These are phyloP conservation scores for Corymbia maculata DNA, from an alignment of 345 rosid species.

Conservation along the genomic window DNA sequence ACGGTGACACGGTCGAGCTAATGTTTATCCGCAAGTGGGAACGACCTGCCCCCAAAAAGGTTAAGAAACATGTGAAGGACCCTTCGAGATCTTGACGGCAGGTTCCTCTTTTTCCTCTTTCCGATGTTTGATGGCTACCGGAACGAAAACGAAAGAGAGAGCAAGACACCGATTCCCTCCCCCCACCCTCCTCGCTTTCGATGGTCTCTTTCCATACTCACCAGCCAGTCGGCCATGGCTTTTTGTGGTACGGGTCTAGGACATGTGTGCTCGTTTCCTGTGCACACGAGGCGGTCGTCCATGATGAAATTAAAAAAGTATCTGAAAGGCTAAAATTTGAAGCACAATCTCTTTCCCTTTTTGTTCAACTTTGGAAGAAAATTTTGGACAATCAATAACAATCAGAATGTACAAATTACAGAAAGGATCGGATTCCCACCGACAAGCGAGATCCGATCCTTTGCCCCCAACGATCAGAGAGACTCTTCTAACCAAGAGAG, in stretches of 20 bases:
- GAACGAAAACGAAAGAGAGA: background rate
- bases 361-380: background rate
- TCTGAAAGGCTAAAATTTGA: background rate
- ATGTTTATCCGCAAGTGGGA: background rate
- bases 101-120: background rate
- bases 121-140: background rate
- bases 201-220: background rate
- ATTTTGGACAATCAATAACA: background rate
- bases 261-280: background rate
- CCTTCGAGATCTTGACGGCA: background rate
- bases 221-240: background rate
- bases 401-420: background rate
- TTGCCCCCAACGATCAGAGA: background rate
- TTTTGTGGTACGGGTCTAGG: background rate
- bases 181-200: background rate
- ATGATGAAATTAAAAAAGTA: background rate
- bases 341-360: background rate
- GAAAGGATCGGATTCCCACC: background rate
- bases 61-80: background rate
- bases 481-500: background rate
- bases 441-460: background rate
- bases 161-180: background rate
- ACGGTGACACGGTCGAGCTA: background rate
- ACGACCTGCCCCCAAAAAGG: background rate
- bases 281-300: background rate